Base-by-base conservation (phyloP, 2,329 filamentous ascomycete species). In the Rhynchosporium graminicola region DNA sequence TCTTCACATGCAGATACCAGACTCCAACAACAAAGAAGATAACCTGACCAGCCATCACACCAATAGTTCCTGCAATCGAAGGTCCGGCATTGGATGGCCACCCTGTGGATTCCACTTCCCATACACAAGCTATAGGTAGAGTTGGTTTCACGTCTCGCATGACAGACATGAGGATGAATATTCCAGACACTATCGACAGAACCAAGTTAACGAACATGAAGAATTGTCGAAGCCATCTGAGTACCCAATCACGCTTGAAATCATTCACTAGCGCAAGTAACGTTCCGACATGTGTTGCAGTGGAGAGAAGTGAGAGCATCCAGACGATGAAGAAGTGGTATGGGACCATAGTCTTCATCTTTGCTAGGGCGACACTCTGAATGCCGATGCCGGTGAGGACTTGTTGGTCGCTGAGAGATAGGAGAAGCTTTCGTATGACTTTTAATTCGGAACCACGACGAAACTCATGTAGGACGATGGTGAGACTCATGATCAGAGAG, bases 131-230 rank as follows among this genome's bases (percentile, higher is more conserved):
- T 57, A 89, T 82, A 0, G 87, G 85, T 38, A 88, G 73, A 0
- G 83, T 82, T 73, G 7, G 85, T 83, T 40, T 79, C 82, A 3
- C 83, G 75, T 98, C 80, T 76, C 89, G 72, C 94, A 97, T 82
- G 91, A 98, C 77, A 76, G 97, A 71, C 93, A 98, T 75, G 92
- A 99, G 79, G 92, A 98, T 71, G 93, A 99, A 80, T 91, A 99
- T 82, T 96, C 98, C 71, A 82, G 92, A 57, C 96, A 97, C 73
- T 57, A 81, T 82, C 4, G 82, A 84, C 13, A 89, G 79, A 0
- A 78, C 79, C 64, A 89, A 76, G 74, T 88, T 89, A 64, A 84
- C 78, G 63, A 88, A 80, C 85, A 89, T 89, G 67, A 89, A 80
- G 28, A 83, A 76, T 71, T 88, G 85, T 28, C 87, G 79, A 68